Evolutionary conservation across 2,329 filamentous ascomycete genomes (phyloP).

Genomic region (Aspergillus latus): DNA sequence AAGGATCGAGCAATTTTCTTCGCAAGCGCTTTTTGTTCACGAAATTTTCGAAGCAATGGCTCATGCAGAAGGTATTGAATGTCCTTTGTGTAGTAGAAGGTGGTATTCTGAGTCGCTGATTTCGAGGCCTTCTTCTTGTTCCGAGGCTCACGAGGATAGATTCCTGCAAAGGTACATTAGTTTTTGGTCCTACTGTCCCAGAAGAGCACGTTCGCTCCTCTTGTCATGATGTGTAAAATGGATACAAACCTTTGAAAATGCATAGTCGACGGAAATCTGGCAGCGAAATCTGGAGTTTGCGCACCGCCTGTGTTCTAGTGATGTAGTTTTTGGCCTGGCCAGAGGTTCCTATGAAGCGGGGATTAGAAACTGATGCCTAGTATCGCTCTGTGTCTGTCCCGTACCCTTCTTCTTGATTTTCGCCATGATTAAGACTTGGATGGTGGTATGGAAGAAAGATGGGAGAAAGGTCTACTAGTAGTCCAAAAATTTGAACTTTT

Average conservation of each 20-base stretch:
- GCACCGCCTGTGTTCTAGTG: slow-evolving; percentile 92
- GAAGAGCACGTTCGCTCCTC: background rate
- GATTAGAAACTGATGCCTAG: background rate
- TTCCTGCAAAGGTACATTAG: slow-evolving; percentile 53
- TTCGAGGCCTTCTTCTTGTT: slow-evolving; percentile 97
- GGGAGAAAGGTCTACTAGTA: slow-evolving; percentile 40
- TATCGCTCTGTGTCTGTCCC: slow-evolving; percentile 7
- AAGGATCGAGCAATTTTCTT: slow-evolving; percentile 96
- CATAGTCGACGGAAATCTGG: slow-evolving; percentile 97
- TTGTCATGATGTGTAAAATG: background rate
- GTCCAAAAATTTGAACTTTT: slow-evolving; percentile 23
- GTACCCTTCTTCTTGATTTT: slow-evolving; percentile 86
- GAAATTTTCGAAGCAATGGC: slow-evolving; percentile 88
- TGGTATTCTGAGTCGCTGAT: slow-evolving; percentile 84
- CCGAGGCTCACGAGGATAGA: slow-evolving; percentile 94
- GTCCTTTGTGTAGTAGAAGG: slow-evolving; percentile 90
- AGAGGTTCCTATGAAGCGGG: slow-evolving; percentile 61
- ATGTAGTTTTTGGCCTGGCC: slow-evolving; percentile 98
- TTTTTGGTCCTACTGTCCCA: slow-evolving; percentile 16
- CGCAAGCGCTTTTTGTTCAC: slow-evolving; percentile 92
- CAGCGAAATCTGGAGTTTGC: slow-evolving; percentile 95
- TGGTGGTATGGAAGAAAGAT: slow-evolving; percentile 25
- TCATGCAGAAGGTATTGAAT: slow-evolving; percentile 98
- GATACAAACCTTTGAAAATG: slow-evolving; percentile 83
- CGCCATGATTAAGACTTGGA: slow-evolving; percentile 53